Evolutionary conservation across 805 yeast species (phyloP), one percentile per base, ranked within the genome.

Genomic region (Schwanniomyces sp.): DNA sequence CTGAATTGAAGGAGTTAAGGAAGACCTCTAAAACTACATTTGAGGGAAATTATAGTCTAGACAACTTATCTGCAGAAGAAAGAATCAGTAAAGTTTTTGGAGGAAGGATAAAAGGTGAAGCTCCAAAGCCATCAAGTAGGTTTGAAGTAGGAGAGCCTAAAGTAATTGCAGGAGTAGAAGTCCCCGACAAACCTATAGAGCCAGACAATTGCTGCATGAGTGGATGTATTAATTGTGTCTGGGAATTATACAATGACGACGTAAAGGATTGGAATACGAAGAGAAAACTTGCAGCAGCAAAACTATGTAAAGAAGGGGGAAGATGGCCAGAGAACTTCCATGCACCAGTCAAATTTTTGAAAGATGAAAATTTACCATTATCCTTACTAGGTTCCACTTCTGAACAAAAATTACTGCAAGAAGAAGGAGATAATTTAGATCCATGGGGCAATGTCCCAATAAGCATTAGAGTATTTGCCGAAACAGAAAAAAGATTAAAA

Each of bases 161-260:
- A 34, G 51, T 58, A 9, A 67, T 74, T 6, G 75, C 67, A 0
- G 97, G 97, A 0, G 73, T 94, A 0, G 64, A 62, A 7, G 96
- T 92, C 0, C 96, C 97, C 2, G 81, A 79, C n/a, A 79, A 77
- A 61, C 98, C 99, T 0, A 72, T 69, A 4, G 96, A 89, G 56
- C 98, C 98, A 1, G 96, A 91, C 56, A 91, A 92, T 64, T 92
- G 99, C 65, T 92, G 99, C 66, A 91, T 91, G 96, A 85, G 94
- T 48, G 99, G 99, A 1, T 92, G 99, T 66, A 84, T 89, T 27
- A 91, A 92, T 66, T 92, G 99, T 66, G 98, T 92, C 1, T 94
- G 98, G 98, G 97, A 91, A 57, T 70, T 88, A 46, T 92, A 82
- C 63, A 85, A 86, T 54, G 97, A 92, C 45, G 98, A 94, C 62